phyloP scores from a whole-genome alignment of 768 basidiomycete species.

The Lactarius hengduanensis region DNA sequence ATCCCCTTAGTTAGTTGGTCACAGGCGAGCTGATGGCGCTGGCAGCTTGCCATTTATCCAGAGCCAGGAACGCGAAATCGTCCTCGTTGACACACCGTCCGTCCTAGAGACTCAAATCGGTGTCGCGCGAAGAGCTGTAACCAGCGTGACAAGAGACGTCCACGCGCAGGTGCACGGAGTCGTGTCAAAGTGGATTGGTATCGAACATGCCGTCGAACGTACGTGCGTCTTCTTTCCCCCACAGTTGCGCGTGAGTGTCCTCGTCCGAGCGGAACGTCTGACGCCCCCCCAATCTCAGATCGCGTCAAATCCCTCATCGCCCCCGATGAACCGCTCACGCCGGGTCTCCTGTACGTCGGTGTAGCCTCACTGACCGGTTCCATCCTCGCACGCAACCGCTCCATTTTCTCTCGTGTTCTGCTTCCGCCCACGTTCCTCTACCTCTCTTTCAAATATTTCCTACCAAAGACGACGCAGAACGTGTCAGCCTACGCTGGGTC shows the following conservation, averaged over 20 bases:
- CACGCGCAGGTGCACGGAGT: constrained; percentile 66
- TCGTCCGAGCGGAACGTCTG: not conserved
- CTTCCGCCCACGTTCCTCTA: constrained; percentile 76
- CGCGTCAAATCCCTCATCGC: constrained; percentile 82
- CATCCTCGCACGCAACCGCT: constrained; percentile 77
- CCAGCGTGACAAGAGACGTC: constrained; percentile 55
- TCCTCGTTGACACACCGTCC: constrained; percentile 73
- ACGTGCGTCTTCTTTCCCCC: constrained; percentile 48
- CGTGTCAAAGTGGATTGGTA: constrained; percentile 78
- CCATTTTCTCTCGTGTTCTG: constrained; percentile 62
- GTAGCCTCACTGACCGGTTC: constrained; percentile 87
- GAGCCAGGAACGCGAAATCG: constrained; percentile 53
- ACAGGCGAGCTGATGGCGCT: not conserved
- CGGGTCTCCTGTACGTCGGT: constrained; percentile 88
- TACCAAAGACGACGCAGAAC: constrained; percentile 78
- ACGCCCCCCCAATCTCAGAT: constrained; percentile 42
- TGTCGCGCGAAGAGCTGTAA: constrained; percentile 57
- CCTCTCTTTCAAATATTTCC: constrained; percentile 75
- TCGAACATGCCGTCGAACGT: constrained; percentile 88
- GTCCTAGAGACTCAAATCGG: constrained; percentile 78
- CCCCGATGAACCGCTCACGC: constrained; percentile 78
- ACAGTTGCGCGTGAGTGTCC: not conserved
- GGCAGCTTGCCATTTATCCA: constrained; percentile 87
- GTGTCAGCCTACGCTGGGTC: constrained; percentile 60
- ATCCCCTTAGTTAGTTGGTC: not conserved